Base-by-base conservation (phyloP, 2,329 filamentous ascomycete species). In the Fusarium tjaetaba region DNA sequence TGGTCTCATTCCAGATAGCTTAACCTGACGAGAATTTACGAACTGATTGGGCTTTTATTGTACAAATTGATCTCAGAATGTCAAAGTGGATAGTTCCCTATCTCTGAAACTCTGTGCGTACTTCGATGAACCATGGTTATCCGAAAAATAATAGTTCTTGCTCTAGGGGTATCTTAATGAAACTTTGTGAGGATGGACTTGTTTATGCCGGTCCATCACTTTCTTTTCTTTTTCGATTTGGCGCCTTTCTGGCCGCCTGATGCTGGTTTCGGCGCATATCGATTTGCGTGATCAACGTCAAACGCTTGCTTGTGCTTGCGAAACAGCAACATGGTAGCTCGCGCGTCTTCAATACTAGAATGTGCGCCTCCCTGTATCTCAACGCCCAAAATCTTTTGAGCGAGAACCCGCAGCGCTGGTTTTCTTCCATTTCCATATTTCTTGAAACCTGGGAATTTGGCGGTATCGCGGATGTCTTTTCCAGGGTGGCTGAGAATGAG, bases 321-420 rank as follows among this genome's bases (percentile, higher is more conserved):
- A 79, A 97, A 98, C 46, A 99, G 84, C 63, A 96, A 84, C 95
- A 99, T 98, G 2, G 95, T 92, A 10, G 94, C 94, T 74, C 94
- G 87, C 4, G 96, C 96, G 85, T 99, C 96, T 84, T 92, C 86
- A 71, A 92, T 84, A 80, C 90, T 93, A 4, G 90, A 92, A 80
- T 93, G 91, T 32, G 88, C 84, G 2, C 90, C 90, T 26, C 81
- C 84, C 74, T 93, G 91, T 60, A 93, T 92, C 56, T 91, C 89
- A 10, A 91, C 82, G 1, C 86, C 86, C 4, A 93, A 79, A 13
- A 92, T 79, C 78, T 90, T 85, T 65, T 84, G 84, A 3, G 89
- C 88, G 32, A 93, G 82, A 22, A 86, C 84, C 64, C 87, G 85
- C 75, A 96, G 80, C 11, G 90, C 89, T 7, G 94, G 94, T 71